Percentiles rank a stretch among this genome's conserved stretches.
phyloP scores from a whole-genome alignment of 805 yeast species.

The Kuraishia ogatae region DNA sequence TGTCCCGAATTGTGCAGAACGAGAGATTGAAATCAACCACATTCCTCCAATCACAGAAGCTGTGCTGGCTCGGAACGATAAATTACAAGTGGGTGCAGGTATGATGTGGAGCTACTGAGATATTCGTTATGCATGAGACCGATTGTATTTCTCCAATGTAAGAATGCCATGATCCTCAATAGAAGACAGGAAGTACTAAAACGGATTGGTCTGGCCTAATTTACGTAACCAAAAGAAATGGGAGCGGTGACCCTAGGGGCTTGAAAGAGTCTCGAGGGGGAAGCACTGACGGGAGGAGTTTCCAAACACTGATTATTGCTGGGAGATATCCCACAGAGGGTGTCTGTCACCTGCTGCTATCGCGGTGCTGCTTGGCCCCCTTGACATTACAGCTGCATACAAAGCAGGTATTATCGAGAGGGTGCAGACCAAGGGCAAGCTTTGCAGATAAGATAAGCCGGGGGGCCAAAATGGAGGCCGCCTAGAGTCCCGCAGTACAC shows the following conservation, averaged over 20 bases:
- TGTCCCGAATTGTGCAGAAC: neutral
- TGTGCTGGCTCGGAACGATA: neutral
- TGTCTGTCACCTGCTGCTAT: neutral
- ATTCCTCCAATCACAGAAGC: neutral
- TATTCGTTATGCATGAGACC: neutral
- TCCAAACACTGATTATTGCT: neutral
- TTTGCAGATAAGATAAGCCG: neutral
- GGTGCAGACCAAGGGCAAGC: neutral
- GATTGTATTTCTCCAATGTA: neutral
- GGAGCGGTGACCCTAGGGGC: neutral
- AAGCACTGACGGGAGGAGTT: neutral
- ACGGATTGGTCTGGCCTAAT: neutral
- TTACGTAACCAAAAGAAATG: neutral
- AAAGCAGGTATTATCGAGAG: neutral
- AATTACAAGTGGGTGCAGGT: neutral
- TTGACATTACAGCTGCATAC: neutral
- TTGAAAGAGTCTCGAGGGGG: neutral
- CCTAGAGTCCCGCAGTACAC: neutral
- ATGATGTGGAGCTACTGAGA: neutral
- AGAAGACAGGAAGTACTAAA: neutral
- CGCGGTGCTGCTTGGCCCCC: neutral
- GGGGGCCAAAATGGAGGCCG: neutral
- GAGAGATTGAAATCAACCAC: neutral
- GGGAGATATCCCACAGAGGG: neutral
- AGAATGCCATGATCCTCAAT: neutral